Conservation (phyloP, 208 protist species). For the Angomonas ambiguus region DNA sequence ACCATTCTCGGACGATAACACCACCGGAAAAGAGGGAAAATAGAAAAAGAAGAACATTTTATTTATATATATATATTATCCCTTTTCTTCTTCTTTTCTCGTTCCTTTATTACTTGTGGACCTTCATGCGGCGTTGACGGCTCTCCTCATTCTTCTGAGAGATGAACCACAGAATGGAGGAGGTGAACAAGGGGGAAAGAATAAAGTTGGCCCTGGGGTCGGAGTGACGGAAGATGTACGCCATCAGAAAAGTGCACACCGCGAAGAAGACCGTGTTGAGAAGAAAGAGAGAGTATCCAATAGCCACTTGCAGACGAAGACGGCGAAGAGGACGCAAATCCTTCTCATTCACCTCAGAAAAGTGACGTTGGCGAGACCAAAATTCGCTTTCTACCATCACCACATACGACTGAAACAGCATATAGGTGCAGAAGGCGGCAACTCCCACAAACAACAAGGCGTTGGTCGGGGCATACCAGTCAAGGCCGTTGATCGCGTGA, state of each 20-base stretch:
- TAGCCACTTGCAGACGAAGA: constrained; percentile 74
- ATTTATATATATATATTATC: constrained; percentile 1
- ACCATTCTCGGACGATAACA: neutral
- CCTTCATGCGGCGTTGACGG: constrained; percentile 74
- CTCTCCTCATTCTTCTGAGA: constrained; percentile 90
- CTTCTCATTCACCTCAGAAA: constrained; percentile 59
- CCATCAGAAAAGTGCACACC: constrained; percentile 61
- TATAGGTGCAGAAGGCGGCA: constrained; percentile 51
- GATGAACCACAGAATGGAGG: constrained; percentile 80
- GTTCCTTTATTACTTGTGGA: constrained; percentile 55
- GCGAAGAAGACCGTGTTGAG: constrained; percentile 81
- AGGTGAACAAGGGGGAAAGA: constrained; percentile 68
- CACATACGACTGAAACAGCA: constrained; percentile 78
- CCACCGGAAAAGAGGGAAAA: neutral
- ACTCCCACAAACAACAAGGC: constrained; percentile 53
- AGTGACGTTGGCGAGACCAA: constrained; percentile 87
- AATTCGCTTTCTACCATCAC: constrained; percentile 89
- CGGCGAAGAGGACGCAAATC: constrained; percentile 58
- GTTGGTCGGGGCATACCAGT: constrained; percentile 56
- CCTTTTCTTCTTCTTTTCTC: constrained; percentile 12
- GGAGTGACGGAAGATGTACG: constrained; percentile 83
- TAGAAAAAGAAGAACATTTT: constrained; percentile 5
- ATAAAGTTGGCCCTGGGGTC: constrained; percentile 79
- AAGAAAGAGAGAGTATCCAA: constrained; percentile 81
- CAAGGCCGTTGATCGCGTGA: constrained; percentile 78